These are phyloP conservation scores for Abortiporus biennis DNA, from an alignment of 1,284 basidiomycete species.

Conservation along the genomic window DNA sequence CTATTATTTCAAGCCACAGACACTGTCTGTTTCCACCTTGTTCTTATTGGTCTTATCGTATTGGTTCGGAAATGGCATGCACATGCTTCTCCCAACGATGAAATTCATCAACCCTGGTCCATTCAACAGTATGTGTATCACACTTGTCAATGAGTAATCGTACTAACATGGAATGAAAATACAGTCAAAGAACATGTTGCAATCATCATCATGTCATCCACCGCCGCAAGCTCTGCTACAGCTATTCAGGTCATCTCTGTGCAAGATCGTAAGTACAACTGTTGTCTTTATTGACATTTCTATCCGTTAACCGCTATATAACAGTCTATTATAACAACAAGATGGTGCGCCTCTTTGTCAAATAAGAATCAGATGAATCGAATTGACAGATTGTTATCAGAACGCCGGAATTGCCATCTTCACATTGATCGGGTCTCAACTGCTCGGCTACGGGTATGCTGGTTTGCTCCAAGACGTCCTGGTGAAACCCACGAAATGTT, in stretches of 20 bases:
- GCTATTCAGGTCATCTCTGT: conserved; percentile 32
- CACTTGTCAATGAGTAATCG: background rate
- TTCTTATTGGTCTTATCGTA: conserved; percentile 32
- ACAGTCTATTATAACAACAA: conserved; percentile 27
- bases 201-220: conserved; percentile 31
- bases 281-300: background rate
- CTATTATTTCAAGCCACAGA: conserved; percentile 33
- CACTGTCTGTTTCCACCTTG: conserved; percentile 24
- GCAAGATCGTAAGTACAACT: conserved; percentile 22
- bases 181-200: conserved; percentile 28
- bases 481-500: conserved; percentile 26
- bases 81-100: conserved; percentile 23
- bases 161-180: background rate
- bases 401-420: conserved; percentile 26
- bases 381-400: conserved; percentile 7
- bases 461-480: conserved; percentile 25
- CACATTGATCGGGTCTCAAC: conserved; percentile 26
- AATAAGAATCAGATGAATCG: background rate
- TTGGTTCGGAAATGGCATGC: conserved; percentile 30
- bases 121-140: conserved; percentile 30
- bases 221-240: conserved; percentile 28
- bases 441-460: conserved; percentile 27
- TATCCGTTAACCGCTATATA: background rate
- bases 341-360: conserved; percentile 14
- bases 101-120: conserved; percentile 36